Base-by-base conservation (phyloP, 1,284 basidiomycete species). In the Wallemia hederae region DNA sequence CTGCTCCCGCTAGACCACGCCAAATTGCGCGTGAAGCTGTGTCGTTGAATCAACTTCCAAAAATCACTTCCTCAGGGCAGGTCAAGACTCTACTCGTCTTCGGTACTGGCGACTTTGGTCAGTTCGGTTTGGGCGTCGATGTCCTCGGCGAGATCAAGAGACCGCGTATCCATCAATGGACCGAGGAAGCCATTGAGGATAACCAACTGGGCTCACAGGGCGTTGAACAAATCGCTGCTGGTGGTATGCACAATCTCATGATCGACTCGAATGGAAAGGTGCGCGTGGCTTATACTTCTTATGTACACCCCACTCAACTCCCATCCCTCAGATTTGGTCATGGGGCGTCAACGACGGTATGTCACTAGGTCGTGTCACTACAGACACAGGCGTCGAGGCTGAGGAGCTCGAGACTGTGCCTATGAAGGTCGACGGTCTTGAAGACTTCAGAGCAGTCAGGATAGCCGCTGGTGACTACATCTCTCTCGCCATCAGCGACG, bases 341-440 rank as follows among this genome's bases (percentile, higher is more conserved):
- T 90, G 83, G 72, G 89, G 89, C 58, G 81, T 87, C 64, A 94
- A 96, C 69, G 90, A 96, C 69, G 83, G 88, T 66, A 89, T 85
- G 60, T 84, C 86, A 39, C 77, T 96, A 26, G 90, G 91, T n/a
- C 79, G 88, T 62, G 70, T 78, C 62, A 90, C 86, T 1, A 73
- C 76, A 60, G 75, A 84, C 34, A 77, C 80, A 9, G 79, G 87
- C 67, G 70, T 85, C 61, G 80, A 82, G 63, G 72, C 80, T n/a
- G 87, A 91, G 65, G 80, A 82, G 60, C 76, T 87, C 63, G 86
- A 87, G 58, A 77, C 81, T 58, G 72, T 78, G 60, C 89, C 88
- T 5, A 76, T 77, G 14, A 73, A 89, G 24, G 74, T 80, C 29
- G 78, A 84, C 60, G 60, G 64, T 11, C 59, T 66, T 22, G 80